phyloP scores from a whole-genome alignment of 225 moss, liverwort and hornwort genomes.

The Sphagnum contortum region DNA sequence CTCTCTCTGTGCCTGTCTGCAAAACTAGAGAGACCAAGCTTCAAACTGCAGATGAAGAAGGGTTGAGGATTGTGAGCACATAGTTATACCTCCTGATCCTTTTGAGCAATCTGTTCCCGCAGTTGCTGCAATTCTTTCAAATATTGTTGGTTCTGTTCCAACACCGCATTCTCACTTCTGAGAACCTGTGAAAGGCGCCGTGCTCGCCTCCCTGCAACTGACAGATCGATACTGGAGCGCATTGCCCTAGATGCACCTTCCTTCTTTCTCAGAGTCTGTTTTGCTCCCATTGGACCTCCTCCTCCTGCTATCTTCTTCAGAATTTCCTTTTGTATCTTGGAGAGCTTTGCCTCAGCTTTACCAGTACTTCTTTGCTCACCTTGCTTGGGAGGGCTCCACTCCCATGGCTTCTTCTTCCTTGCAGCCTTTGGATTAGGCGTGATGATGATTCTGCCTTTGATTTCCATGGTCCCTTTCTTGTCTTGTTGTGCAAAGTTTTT shows the following conservation, averaged over 20 bases:
- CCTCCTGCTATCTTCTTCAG: slow-evolving; percentile 36
- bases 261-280: slow-evolving; percentile 15
- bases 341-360: slow-evolving; percentile 14
- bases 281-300: slow-evolving; percentile 12
- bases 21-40: slow-evolving; percentile 1
- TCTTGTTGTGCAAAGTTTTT: slow-evolving; percentile 21
- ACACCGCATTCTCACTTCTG: slow-evolving; percentile 34
- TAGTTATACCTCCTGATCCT: slow-evolving; percentile 25
- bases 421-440: not conserved
- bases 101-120: slow-evolving; percentile 10
- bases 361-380: slow-evolving; percentile 2
- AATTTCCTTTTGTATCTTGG: slow-evolving; percentile 31
- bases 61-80: not conserved
- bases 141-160: slow-evolving; percentile 32
- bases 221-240: slow-evolving; percentile 33
- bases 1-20: too few species aligned
- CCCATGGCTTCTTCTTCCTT: slow-evolving; percentile 10
- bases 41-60: not conserved
- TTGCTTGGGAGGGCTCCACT: slow-evolving; percentile 10
- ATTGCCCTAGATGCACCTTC: slow-evolving; percentile 5
- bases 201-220: slow-evolving; percentile 41
- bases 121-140: slow-evolving; percentile 28
- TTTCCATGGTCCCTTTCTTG: slow-evolving; percentile 12
- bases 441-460: not conserved
- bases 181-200: slow-evolving; percentile 54